A percentile compares a stretch with the other conserved stretches of the same genome.
Conservation (phyloP, 306 rosid species). For the Cucurbita maxima region DNA sequence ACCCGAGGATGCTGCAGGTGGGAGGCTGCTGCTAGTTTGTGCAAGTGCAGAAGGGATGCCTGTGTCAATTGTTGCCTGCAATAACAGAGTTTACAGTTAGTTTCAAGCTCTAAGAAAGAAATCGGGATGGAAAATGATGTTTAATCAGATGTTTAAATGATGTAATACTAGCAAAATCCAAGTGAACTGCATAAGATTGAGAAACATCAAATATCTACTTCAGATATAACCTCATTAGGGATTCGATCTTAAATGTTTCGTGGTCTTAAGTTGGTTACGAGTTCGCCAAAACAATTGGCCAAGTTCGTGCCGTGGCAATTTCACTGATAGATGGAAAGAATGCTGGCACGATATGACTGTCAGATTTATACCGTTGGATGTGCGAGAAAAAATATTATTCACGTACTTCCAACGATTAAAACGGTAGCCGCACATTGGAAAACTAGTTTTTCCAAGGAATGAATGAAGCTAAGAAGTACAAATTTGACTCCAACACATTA, state of each 20-base stretch:
- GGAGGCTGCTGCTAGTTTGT: slow-evolving; percentile 5
- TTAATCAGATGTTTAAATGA: background rate
- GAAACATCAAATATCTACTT: background rate
- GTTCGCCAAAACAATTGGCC: background rate
- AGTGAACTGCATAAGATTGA: background rate
- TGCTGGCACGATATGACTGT: background rate
- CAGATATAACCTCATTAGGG: background rate
- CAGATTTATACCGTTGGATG: background rate
- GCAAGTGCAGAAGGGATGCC: slow-evolving; percentile 1
- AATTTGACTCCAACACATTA: background rate
- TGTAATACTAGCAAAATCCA: background rate
- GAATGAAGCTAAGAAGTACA: background rate
- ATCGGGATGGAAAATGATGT: background rate
- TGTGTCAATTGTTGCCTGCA: background rate
- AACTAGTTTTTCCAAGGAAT: background rate
- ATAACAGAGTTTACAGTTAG: background rate
- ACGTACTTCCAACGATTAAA: no score
- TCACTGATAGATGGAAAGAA: background rate
- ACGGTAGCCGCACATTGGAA: no score
- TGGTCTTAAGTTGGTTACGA: background rate
- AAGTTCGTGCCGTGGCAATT: background rate
- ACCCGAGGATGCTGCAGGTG: slow-evolving; percentile 44
- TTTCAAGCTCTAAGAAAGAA: background rate
- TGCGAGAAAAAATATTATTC: no score
- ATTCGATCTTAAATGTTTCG: background rate